Base-by-base conservation (phyloP, 352 stramenopile species). In the Phytophthora brassicae region DNA sequence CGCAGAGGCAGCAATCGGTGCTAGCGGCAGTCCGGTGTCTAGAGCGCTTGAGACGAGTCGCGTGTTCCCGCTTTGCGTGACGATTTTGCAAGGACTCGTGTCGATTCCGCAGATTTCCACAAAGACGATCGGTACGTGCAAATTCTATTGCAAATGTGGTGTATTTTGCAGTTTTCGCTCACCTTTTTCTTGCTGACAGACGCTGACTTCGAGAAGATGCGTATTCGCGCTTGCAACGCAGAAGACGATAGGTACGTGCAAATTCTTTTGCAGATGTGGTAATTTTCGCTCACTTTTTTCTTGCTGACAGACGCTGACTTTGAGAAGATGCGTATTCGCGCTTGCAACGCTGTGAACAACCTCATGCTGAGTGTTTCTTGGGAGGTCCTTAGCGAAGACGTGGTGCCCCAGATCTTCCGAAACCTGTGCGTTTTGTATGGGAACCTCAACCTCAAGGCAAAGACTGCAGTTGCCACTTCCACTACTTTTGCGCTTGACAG, bases 261-360 rank as follows among this genome's bases (percentile, higher is more conserved):
- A 20, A 20, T 56, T 16, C 12, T 44, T n/a, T 39, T 22, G 20
- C 19, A 24, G 17, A 19, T 45, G 39, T 41, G 36, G 3, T 46
- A n/a, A 2, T 7, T 20, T 46, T 24, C 26, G 17, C 45, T 71
- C 55, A 66, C 44, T 4, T 56, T 67, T 16, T 56, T 9, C 35
- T 44, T 50, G 4, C 29, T 67, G 22, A 28, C 50, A 88, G 80
- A 70, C 7, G 60, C 65, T 11, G 85, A 94, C 62, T 94, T 96
- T 36, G 76, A 84, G 48, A 81, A 78, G 45, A 94, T 96, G 66
- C 87, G 84, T 53, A 86, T 91, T 48, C 87, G 87, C 46, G 79
- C 86, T 12, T 84, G 72, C 64, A 93, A 94, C 51, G 82, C 84
- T 7, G 61, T 95, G 8, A 95, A 89, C 67, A 95, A 95, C 62